Base-by-base conservation (phyloP, 2,329 filamentous ascomycete species). In the Apiospora arundinis region DNA sequence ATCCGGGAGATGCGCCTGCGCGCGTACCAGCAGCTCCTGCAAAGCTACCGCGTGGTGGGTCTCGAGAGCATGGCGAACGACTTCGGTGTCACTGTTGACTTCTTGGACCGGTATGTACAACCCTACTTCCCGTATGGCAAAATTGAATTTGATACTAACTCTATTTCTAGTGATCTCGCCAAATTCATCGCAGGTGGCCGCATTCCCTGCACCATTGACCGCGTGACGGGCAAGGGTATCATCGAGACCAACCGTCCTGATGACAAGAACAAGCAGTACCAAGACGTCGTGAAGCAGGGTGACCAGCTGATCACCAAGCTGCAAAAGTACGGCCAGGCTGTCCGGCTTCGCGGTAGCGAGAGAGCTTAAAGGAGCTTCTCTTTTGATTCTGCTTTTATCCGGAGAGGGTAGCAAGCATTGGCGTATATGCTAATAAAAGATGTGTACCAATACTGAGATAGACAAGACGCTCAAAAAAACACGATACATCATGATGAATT, bases 181-280 rank as follows among this genome's bases (percentile, higher is more conserved):
- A 96, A 95, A 79, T 99, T 99, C 84, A 98, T 99, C 79, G 96
- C 96, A 21, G 95, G 92, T 74, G 94, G 95, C 80, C 92, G 95
- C 77, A 95, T 99, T 79, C 92, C 95, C 69, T 98, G 96, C 88
- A 98, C 95, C 32, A 98, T 99, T 77, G 96, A 99, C 84, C 93
- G 96, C 70, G 96, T 99, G 75, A 94, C 95, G 72, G 96, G 95
- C 76, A 96, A 97, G 82, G 95, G 95, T 69, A 93, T 98, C 77
- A 98, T 99, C 78, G 96, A 98, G 88, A 99, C 96, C 63, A 98
- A 98, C 85, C 90, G 96, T 70, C 95, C 95, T 11, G 96, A 98
- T 81, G 95, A 97, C 86, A 99, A 99, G 91, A 98, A 98, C 88
- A 98, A 97, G 89, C 96, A 99, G 85, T 99, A 99, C 84, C 93